phyloP scores from a whole-genome alignment of 2,329 filamentous ascomycete genomes.

The Uncinocarpus reesii region DNA sequence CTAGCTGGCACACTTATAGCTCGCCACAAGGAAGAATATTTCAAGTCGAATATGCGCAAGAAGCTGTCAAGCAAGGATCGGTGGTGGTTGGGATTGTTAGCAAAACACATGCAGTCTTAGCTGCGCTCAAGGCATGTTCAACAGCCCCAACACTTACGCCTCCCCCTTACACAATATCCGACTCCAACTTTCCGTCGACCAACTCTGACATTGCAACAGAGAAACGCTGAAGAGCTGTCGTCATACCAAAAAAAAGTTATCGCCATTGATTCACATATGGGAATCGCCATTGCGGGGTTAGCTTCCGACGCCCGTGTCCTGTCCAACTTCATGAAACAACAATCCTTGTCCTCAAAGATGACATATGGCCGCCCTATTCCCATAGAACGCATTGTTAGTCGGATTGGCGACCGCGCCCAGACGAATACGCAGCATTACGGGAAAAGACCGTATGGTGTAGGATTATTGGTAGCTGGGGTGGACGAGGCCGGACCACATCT shows the following conservation, averaged over 20 bases:
- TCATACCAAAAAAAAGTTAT: constrained; percentile 99
- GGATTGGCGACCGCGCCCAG: constrained; percentile 94
- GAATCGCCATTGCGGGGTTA: constrained; percentile 89
- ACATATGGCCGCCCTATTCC: constrained; percentile 93
- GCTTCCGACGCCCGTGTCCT: constrained; percentile 96
- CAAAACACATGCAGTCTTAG: constrained; percentile 95
- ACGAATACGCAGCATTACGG: constrained; percentile 97
- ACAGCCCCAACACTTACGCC: neutral
- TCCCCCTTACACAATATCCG: neutral
- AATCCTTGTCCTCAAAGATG: constrained; percentile 88
- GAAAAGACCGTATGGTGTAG: constrained; percentile 90
- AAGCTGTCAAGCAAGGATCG: constrained; percentile 97
- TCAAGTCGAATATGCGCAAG: constrained; percentile 97
- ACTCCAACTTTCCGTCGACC: neutral
- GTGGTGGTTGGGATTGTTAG: constrained; percentile 94
- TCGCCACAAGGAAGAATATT: constrained; percentile 99
- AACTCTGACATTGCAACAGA: constrained; percentile 42
- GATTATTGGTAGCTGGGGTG: constrained; percentile 81
- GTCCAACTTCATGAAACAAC: constrained; percentile 99
- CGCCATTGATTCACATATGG: constrained; percentile 87
- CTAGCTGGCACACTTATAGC: constrained; percentile 43
- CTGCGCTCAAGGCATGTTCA: constrained; percentile 75
- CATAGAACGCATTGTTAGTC: constrained; percentile 73
- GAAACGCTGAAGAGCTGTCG: constrained; percentile 97
- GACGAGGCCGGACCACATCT: constrained; percentile 91